phyloP scores from a whole-genome alignment of 1,284 basidiomycete species.

The Austropuccinia psidii region DNA sequence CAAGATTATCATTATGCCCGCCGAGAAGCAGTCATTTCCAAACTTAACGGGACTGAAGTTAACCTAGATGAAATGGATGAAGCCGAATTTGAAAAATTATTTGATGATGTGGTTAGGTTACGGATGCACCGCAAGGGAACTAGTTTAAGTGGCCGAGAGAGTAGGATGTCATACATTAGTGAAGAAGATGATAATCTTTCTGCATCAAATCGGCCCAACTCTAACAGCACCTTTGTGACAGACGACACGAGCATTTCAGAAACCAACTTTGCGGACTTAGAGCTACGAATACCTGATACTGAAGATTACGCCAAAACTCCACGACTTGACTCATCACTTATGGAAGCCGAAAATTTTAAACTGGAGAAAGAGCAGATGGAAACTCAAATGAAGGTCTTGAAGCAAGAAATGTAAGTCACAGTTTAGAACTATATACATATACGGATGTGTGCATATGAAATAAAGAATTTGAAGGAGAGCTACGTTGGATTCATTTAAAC shows the following conservation, averaged over 20 bases:
- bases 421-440: too few species aligned
- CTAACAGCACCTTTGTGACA: conserved; percentile 62
- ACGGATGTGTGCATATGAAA: too few species aligned
- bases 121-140: conserved; percentile 54
- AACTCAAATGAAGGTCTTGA: conserved; percentile 59
- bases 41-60: conserved; percentile 68
- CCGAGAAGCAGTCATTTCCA: conserved; percentile 76
- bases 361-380: conserved; percentile 72
- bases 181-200: conserved; percentile 53
- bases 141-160: conserved; percentile 57
- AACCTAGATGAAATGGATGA: conserved; percentile 81
- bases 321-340: conserved; percentile 57
- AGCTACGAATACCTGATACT: conserved; percentile 48
- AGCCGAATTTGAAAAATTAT: conserved; percentile 84
- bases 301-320: conserved; percentile 63
- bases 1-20: conserved; percentile 91
- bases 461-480: too few species aligned
- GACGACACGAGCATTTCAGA: conserved; percentile 72
- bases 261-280: conserved; percentile 47
- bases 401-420: conserved; percentile 35
- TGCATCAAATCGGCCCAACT: conserved; percentile 65
- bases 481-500: too few species aligned
- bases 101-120: conserved; percentile 74
- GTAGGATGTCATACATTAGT: conserved; percentile 55
- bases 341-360: conserved; percentile 87